Evolutionary conservation across 2,329 filamentous ascomycete species (phyloP), one percentile per base, ranked within the genome.

Genomic region (Aspergillus fumigatiaffinis): DNA sequence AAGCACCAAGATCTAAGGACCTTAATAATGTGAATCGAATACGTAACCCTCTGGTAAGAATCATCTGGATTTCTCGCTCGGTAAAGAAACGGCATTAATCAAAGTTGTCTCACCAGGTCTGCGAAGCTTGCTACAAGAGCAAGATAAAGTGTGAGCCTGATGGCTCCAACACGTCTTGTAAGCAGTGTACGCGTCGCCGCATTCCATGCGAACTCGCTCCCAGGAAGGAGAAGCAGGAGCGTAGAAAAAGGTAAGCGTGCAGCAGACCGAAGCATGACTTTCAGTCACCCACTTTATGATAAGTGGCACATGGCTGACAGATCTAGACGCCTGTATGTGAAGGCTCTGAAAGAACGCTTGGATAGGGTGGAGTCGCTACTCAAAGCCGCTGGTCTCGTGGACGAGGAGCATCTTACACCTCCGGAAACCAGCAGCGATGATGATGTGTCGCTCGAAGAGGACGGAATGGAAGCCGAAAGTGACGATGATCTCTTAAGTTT

Each of bases 71-170:
- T 42, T 35, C 35, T 29, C 28, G 28, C 42, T 23, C 23, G 29
- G 20, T 47, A 17, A 28, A 29, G 38, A 59, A 52, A 32, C 26
- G 14, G 48, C 46, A 21, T 54, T 60, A 59, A 58, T 66, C 60
- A 63, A 51, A 9, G 17, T 53, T 54, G 28, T 57, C 29, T 51
- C 35, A 54, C 49, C 65, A 92, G 89, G 90, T 91, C 53, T 96
- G 91, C 77, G 91, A 95, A 66, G 92, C 92, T 90, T 97, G 92
- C 72, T 84, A 91, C 69, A 94, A 92, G 77, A 87, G 84, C 76
- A 80, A 89, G 77, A 93, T 96, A 77, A 96, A 96, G 79, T 97
- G 93, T 76, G 92, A 96, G 72, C 90, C 92, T 64, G 94, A 94
- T 77, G 84, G 92, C 69, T 91, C 91, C 25, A 84, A 88, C 53